Conservation (phyloP, 768 basidiomycete species). For the Leucocoprinus leucothites region DNA sequence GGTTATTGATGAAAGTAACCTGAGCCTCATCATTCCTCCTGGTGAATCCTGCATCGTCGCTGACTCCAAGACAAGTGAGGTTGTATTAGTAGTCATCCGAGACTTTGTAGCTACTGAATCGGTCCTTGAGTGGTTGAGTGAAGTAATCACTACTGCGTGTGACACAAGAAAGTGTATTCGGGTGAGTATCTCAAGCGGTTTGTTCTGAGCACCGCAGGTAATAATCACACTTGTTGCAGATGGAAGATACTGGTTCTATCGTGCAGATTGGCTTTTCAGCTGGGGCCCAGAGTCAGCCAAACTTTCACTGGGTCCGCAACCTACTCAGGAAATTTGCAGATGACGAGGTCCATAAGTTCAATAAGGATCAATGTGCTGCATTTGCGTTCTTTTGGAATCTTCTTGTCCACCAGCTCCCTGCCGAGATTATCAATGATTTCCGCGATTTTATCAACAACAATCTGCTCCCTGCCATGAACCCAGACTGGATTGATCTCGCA, state of each 20-base stretch:
- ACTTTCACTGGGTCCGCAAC: slow-evolving; percentile 18
- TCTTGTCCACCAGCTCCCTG: slow-evolving; percentile 7
- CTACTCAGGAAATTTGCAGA: background rate
- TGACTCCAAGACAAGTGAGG: background rate
- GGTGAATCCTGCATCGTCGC: background rate
- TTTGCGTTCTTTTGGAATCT: slow-evolving; percentile 18
- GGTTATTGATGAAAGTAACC: background rate
- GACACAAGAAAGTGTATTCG: background rate
- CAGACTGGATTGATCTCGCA: background rate
- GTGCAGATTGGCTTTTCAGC: slow-evolving; percentile 16
- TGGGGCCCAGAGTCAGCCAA: slow-evolving; percentile 8
- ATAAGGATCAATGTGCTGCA: slow-evolving; percentile 3
- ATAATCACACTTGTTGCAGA: background rate
- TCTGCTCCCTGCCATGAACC: slow-evolving; percentile 6
- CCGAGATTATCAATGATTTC: slow-evolving; percentile 12
- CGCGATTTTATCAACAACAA: background rate
- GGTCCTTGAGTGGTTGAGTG: background rate
- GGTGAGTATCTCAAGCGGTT: background rate
- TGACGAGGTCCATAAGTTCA: background rate
- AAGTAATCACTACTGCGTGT: background rate
- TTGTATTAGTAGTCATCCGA: background rate
- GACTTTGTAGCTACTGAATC: background rate
- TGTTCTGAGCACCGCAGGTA: background rate
- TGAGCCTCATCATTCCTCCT: background rate
- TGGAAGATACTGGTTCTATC: slow-evolving; percentile 17